Conservation (phyloP, 148 eudicot genomes). For the Amaranthus cruentus region DNA sequence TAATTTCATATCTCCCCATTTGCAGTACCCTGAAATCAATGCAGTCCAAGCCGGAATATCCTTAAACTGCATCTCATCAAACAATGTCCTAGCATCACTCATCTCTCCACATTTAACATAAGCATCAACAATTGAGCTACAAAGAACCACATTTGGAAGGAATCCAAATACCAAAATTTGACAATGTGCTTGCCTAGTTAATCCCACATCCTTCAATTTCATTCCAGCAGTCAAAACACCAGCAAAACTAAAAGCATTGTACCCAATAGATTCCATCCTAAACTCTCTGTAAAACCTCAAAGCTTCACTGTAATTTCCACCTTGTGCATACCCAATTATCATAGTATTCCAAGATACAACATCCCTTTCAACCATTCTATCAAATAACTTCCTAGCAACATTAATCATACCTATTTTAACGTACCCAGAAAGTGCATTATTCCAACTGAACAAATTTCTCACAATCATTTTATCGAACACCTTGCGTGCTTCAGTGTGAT, state of each 20-base stretch:
- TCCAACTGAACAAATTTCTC: conserved; percentile 72
- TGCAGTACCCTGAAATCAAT: conserved; percentile 71
- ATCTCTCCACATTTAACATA: conserved; percentile 64
- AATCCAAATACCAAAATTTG: conserved; percentile 60
- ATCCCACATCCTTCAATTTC: conserved; percentile 45
- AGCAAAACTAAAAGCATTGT: conserved; percentile 67
- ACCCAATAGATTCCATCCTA: conserved; percentile 35
- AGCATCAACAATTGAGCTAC: conserved; percentile 71
- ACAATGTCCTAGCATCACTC: conserved; percentile 57
- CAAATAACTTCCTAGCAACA: conserved; percentile 55
- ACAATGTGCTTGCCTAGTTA: conserved; percentile 66
- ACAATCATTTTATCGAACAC: conserved; percentile 72
- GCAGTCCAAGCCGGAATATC: conserved; percentile 81
- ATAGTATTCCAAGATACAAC: conserved; percentile 81
- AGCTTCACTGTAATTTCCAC: conserved; percentile 42
- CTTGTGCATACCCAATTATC: conserved; percentile 62
- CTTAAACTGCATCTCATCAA: conserved; percentile 60
- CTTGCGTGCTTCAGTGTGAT: conserved; percentile 48
- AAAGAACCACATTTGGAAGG: conserved; percentile 50
- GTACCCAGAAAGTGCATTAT: conserved; percentile 81
- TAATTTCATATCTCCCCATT: conserved; percentile 66
- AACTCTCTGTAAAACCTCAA: conserved; percentile 51
- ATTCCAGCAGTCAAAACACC: conserved; percentile 65
- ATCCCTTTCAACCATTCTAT: conserved; percentile 55
- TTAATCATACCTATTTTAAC: conserved; percentile 53